These are phyloP conservation scores for Capsella rubella DNA, from an alignment of 441 rosid genomes.

Conservation along the genomic window DNA sequence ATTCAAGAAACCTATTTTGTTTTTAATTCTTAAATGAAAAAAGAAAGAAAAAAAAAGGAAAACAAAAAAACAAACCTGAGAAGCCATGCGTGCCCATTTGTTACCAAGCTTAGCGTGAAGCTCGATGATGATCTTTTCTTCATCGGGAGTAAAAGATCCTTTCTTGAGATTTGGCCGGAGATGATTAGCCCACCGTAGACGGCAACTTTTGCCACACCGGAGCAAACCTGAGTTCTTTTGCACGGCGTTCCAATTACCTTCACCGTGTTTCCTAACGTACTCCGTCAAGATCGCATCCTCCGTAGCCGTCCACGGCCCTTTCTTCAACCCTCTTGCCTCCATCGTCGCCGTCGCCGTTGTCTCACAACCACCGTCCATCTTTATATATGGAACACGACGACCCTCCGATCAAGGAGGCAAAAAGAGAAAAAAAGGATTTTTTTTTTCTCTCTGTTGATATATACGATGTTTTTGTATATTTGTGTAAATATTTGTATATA, in stretches of 20 bases:
- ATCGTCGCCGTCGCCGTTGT: conserved; percentile 47
- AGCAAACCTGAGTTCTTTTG: conserved; percentile 61
- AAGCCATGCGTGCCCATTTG: conserved; percentile 82
- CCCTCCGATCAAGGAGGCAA: conserved; percentile 39
- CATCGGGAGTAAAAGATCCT: conserved; percentile 60
- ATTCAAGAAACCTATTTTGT: conserved; percentile 27
- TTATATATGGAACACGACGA: conserved; percentile 23
- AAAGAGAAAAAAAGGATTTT: conserved; percentile 3
- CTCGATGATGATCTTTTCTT: conserved; percentile 59
- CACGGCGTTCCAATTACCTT: conserved; percentile 75
- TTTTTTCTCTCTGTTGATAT: conserved; percentile 38
- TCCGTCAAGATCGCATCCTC: conserved; percentile 66
- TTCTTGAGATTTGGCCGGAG: conserved; percentile 73
- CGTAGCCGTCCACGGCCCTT: conserved; percentile 69
- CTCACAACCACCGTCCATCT: conserved; percentile 42
- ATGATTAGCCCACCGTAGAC: conserved; percentile 76
- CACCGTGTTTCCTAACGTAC: conserved; percentile 65
- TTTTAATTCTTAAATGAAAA: neutral
- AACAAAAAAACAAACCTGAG: conserved; percentile 49
- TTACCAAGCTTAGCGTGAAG: conserved; percentile 68
- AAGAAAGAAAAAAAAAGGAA: neutral
- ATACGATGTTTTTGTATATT: conserved; percentile 37
- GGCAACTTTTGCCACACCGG: conserved; percentile 73
- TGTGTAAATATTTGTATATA: conserved; percentile 37
- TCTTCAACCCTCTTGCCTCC: conserved; percentile 52